These are phyloP conservation scores for Lactuca sativa DNA, from an alignment of 129 eudicot species.

Conservation along the genomic window DNA sequence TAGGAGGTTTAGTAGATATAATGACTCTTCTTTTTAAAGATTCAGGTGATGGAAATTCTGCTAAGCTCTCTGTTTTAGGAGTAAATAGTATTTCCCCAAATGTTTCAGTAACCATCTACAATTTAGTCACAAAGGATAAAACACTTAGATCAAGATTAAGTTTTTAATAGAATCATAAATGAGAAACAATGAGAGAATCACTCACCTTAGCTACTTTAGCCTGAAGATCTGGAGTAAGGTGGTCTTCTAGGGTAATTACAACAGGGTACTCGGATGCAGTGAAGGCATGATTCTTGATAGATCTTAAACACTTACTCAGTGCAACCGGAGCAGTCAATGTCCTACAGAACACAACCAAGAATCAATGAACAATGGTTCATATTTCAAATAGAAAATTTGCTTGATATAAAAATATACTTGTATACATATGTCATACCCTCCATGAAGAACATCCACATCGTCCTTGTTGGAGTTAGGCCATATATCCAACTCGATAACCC, in stretches of 20 bases:
- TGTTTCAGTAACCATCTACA: constrained; percentile 79
- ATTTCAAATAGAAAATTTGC: neutral
- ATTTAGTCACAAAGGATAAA: constrained; percentile 13
- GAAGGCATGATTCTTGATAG: constrained; percentile 86
- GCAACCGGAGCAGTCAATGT: constrained; percentile 89
- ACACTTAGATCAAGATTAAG: constrained; percentile 9
- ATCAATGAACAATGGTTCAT: constrained; percentile 4
- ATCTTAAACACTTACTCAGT: constrained; percentile 72
- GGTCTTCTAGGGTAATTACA: constrained; percentile 93
- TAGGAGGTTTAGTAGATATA: constrained; percentile 94
- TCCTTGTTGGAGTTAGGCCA: constrained; percentile 91
- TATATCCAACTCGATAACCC: constrained; percentile 93
- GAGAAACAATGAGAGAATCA: constrained; percentile 11
- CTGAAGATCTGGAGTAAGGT: constrained; percentile 87
- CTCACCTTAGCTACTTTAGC: constrained; percentile 85
- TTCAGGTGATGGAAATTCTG: constrained; percentile 79
- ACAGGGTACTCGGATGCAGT: constrained; percentile 86
- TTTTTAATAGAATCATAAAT: neutral
- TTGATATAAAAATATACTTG: neutral
- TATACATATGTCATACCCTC: constrained; percentile 57
- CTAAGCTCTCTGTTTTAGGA: constrained; percentile 58
- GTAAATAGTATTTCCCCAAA: constrained; percentile 76
- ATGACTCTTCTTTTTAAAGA: constrained; percentile 56
- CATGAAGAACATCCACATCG: constrained; percentile 87
- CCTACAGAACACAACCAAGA: constrained; percentile 42